Evolutionary conservation across 192 early-diverging fungal species (phyloP).

Genomic region (Martensiomyces pterosporus): DNA sequence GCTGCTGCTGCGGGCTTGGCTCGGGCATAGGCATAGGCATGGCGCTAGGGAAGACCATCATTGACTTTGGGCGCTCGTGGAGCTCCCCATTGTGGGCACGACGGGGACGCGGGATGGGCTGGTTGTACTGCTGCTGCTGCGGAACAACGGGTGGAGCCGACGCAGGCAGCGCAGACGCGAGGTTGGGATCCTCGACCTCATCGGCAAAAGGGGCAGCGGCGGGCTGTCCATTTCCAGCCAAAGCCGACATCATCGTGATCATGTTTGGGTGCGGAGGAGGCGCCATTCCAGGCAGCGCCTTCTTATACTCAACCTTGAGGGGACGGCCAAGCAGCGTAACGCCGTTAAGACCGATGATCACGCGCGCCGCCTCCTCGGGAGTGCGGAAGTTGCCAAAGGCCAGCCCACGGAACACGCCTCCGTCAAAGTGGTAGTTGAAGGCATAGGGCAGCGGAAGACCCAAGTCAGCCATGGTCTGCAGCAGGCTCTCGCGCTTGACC

Average conservation of each 20-base stretch:
- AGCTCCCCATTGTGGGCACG: constrained; percentile 16
- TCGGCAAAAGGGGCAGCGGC: background rate
- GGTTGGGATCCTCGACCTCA: too few relatives aligned
- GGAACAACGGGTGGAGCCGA: constrained; percentile 22
- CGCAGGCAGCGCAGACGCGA: too few relatives aligned
- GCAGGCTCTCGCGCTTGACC: constrained; percentile 70
- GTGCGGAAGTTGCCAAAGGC: constrained; percentile 80
- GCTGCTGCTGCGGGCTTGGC: background rate
- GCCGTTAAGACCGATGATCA: constrained; percentile 66
- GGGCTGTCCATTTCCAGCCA: constrained; percentile 14
- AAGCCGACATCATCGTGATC: constrained; percentile 51
- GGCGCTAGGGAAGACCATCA: constrained; percentile 45
- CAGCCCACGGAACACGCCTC: constrained; percentile 72
- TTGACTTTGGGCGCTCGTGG: constrained; percentile 33
- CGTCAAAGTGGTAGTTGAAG: constrained; percentile 82
- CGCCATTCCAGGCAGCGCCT: constrained; percentile 59
- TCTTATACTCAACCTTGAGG: constrained; percentile 77
- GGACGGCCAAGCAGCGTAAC: constrained; percentile 67
- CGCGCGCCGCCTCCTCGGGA: constrained; percentile 68
- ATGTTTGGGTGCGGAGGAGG: constrained; percentile 55
- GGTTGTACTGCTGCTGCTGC: constrained; percentile 29
- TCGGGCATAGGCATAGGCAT: constrained; percentile 40
- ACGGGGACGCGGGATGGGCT: constrained; percentile 39
- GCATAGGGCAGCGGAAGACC: constrained; percentile 73
- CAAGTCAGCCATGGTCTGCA: constrained; percentile 63